A percentile compares a stretch with the other conserved stretches of the same genome.
These are phyloP conservation scores for Vanrija sp. DNA, from an alignment of 1,284 basidiomycete genomes.

Conservation along the genomic window DNA sequence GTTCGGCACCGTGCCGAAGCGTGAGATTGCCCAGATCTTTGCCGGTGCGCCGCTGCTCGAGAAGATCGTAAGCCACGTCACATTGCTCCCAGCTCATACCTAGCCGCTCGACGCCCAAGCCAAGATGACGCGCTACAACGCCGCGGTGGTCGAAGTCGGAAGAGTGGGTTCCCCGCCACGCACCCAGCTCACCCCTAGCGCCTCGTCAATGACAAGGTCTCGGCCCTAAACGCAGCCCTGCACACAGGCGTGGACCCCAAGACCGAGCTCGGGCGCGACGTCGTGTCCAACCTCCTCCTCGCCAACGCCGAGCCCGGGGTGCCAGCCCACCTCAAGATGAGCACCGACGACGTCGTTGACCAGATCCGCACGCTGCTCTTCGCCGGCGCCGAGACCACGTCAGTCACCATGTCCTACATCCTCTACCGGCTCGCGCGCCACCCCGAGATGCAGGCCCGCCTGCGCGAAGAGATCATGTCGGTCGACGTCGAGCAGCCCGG, in stretches of 20 bases:
- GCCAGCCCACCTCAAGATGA: neutral
- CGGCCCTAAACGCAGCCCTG: constrained; percentile 21
- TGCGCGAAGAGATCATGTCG: constrained; percentile 56
- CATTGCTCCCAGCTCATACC: neutral
- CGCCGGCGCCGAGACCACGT: constrained; percentile 71
- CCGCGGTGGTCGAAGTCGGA: neutral
- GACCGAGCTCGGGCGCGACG: neutral
- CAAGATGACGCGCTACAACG: neutral
- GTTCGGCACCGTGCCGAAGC: constrained; percentile 28
- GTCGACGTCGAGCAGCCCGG: constrained; percentile 43
- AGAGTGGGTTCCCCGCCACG: no score
- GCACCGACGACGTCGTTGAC: constrained; percentile 53
- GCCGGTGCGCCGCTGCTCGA: no score
- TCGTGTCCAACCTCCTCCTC: neutral
- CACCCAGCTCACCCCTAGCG: constrained; percentile 11
- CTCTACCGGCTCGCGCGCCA: constrained; percentile 63
- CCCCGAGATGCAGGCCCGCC: constrained; percentile 55
- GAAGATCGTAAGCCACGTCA: neutral
- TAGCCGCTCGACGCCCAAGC: neutral
- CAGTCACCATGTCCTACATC: constrained; percentile 67
- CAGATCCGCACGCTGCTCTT: constrained; percentile 57
- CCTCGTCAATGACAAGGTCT: constrained; percentile 57
- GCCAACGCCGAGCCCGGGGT: neutral
- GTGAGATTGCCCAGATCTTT: no score
- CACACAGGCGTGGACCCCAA: neutral